These are phyloP conservation scores for Ganoderma leucocontextum DNA, from an alignment of 1,284 basidiomycete species.

Conservation along the genomic window DNA sequence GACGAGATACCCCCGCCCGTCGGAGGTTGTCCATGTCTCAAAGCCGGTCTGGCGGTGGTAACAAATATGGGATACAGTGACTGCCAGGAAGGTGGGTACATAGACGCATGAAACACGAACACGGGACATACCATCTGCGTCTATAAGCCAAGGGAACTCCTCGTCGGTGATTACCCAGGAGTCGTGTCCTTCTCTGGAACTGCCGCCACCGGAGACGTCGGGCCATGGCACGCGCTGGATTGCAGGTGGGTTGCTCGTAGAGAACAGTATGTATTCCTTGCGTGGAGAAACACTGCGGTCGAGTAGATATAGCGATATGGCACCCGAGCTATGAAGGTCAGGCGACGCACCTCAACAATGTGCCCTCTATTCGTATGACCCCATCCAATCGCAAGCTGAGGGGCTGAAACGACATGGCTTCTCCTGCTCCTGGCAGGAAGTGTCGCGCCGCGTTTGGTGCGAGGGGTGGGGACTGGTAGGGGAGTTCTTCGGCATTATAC, in stretches of 20 bases:
- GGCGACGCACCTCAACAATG: slow-evolving; percentile 65
- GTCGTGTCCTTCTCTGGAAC: slow-evolving; percentile 55
- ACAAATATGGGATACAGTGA: slow-evolving; percentile 65
- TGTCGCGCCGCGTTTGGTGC: slow-evolving; percentile 64
- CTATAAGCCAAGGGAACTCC: slow-evolving; percentile 77
- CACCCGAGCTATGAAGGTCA: slow-evolving; percentile 3
- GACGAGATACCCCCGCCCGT: slow-evolving; percentile 82
- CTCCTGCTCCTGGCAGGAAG: slow-evolving; percentile 83
- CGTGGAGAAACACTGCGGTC: slow-evolving; percentile 73
- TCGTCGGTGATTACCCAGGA: slow-evolving; percentile 78
- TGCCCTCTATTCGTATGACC: slow-evolving; percentile 81
- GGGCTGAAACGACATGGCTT: slow-evolving; percentile 72
- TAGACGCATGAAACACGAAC: background rate
- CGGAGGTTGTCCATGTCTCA: slow-evolving; percentile 85
- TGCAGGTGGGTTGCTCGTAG: slow-evolving; percentile 73
- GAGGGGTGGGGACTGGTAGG: slow-evolving; percentile 64
- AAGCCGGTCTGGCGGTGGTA: slow-evolving; percentile 65
- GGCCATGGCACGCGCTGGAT: slow-evolving; percentile 87
- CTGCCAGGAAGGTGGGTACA: slow-evolving; percentile 45
- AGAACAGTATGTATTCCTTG: slow-evolving; percentile 72
- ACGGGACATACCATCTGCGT: slow-evolving; percentile 62
- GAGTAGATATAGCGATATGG: slow-evolving; percentile 16
- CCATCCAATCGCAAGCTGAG: slow-evolving; percentile 80
- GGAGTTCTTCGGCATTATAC: slow-evolving; percentile 61
- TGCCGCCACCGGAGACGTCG: slow-evolving; percentile 40